These are phyloP conservation scores for Lyophyllum semitale DNA, from an alignment of 768 basidiomycete genomes.

Conservation along the genomic window DNA sequence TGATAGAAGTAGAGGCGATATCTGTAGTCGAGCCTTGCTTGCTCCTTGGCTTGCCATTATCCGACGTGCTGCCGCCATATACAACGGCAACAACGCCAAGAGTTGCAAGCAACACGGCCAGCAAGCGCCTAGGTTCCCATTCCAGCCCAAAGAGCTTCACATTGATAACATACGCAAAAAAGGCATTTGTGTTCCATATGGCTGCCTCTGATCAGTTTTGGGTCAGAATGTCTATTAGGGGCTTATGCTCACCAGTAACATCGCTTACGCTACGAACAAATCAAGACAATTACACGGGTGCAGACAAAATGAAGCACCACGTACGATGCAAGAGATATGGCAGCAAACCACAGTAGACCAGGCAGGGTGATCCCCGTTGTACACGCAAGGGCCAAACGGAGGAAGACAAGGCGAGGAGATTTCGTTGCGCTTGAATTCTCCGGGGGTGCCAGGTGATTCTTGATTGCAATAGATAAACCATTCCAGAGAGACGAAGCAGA, in stretches of 20 bases:
- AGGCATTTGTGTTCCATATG: constrained; percentile 88
- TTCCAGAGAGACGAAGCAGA: constrained; percentile 50
- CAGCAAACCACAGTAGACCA: constrained; percentile 73
- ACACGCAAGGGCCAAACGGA: constrained; percentile 39
- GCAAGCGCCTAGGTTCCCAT: constrained; percentile 65
- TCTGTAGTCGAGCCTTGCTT: constrained; percentile 13
- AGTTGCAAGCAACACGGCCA: constrained; percentile 80
- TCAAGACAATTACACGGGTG: constrained; percentile 6
- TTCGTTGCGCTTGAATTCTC: constrained; percentile 30
- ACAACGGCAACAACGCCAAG: constrained; percentile 79
- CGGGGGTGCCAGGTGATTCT: constrained; percentile 42
- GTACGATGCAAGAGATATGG: constrained; percentile 72
- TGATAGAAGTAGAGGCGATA: constrained; percentile 16
- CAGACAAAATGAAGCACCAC: constrained; percentile 28
- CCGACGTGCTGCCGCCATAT: constrained; percentile 64
- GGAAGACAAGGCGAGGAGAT: constrained; percentile 39
- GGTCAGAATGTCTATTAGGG: constrained; percentile 6
- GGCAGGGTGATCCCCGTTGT: constrained; percentile 66
- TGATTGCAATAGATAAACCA: constrained; percentile 54
- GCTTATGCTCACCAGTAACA: constrained; percentile 57
- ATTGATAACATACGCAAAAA: constrained; percentile 90
- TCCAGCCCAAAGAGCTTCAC: constrained; percentile 64
- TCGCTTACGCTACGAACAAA: constrained; percentile 63
- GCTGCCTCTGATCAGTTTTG: constrained; percentile 33
- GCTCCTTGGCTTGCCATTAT: constrained; percentile 7